These are phyloP conservation scores for Hypomyces perniciosus DNA, from an alignment of 2,329 filamentous ascomycete species.

Conservation along the genomic window DNA sequence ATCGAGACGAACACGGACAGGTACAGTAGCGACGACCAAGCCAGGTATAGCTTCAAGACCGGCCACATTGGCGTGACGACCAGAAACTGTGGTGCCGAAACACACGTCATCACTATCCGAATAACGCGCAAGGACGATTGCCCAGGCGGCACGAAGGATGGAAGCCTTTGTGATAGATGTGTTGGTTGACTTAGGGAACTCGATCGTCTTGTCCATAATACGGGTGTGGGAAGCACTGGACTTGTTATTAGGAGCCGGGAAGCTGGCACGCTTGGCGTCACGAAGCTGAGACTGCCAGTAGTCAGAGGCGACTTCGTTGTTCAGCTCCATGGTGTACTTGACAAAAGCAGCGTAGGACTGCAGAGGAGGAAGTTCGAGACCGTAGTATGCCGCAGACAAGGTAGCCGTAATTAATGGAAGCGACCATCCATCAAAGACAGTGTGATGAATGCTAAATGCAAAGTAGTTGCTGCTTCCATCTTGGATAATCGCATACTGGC, in stretches of 20 bases:
- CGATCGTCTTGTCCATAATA: conserved; percentile 1
- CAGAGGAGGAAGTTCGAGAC: conserved; percentile 13
- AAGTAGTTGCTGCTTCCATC: conserved; percentile 4
- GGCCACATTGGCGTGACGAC: conserved; percentile 9
- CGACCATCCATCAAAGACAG: conserved; percentile 9
- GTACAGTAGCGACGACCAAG: conserved; percentile 6
- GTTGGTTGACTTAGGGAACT: conserved; percentile 2
- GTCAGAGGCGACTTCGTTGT: neutral
- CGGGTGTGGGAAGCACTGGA: neutral
- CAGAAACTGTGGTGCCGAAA: conserved; percentile 20
- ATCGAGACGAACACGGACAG: conserved; percentile 10
- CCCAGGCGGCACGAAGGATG: conserved; percentile 19
- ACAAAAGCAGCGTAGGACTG: conserved; percentile 7
- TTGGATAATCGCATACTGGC: conserved; percentile 10
- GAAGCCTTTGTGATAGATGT: conserved; percentile 14
- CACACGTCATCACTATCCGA: conserved; percentile 13
- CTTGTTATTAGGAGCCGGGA: conserved; percentile 12
- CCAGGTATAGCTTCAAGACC: conserved; percentile 10
- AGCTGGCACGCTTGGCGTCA: conserved; percentile 5
- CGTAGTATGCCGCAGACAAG: neutral
- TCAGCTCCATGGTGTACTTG: neutral
- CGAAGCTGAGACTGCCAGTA: conserved; percentile 8
- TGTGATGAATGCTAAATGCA: conserved; percentile 8
- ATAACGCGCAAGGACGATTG: conserved; percentile 15
- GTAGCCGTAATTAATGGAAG: neutral